These are phyloP conservation scores for Arthrobotrys pseudoclavata DNA, from an alignment of 2,329 filamentous ascomycete genomes.

Conservation along the genomic window DNA sequence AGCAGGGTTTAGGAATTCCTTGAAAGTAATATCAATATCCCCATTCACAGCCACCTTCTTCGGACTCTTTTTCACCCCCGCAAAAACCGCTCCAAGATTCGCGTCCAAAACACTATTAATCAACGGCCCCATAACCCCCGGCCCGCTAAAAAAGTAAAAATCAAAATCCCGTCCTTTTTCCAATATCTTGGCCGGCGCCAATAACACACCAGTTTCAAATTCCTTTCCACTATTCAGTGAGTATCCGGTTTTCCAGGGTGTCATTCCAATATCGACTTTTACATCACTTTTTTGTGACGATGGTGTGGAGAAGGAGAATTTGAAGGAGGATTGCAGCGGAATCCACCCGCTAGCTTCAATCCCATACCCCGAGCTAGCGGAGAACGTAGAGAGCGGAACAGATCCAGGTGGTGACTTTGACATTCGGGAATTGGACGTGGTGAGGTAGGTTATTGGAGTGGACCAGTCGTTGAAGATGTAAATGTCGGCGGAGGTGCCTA, in stretches of 20 bases:
- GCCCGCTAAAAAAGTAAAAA: slow-evolving; percentile 55
- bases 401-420: slow-evolving; percentile 33
- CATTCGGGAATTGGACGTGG: slow-evolving; percentile 26
- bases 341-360: slow-evolving; percentile 54
- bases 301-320: slow-evolving; percentile 1
- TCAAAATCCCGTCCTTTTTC: slow-evolving; percentile 46
- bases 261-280: slow-evolving; percentile 42
- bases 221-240: neutral
- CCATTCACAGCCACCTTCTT: slow-evolving; percentile 13
- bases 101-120: slow-evolving; percentile 53
- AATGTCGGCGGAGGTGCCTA: slow-evolving; percentile 55
- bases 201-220: slow-evolving; percentile 33
- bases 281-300: slow-evolving; percentile 16
- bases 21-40: slow-evolving; percentile 49
- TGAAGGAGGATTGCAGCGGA: slow-evolving; percentile 42
- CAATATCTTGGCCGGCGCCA: slow-evolving; percentile 48
- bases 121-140: slow-evolving; percentile 30
- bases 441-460: slow-evolving; percentile 13
- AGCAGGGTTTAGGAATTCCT: slow-evolving; percentile 35
- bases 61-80: slow-evolving; percentile 42
- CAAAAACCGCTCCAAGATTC: slow-evolving; percentile 38
- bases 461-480: slow-evolving; percentile 58
- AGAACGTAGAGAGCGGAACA: slow-evolving; percentile 10
- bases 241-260: slow-evolving; percentile 46
- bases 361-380: slow-evolving; percentile 21